phyloP scores from a whole-genome alignment of 176 grass and related monocot species.

The Stipa capillata region DNA sequence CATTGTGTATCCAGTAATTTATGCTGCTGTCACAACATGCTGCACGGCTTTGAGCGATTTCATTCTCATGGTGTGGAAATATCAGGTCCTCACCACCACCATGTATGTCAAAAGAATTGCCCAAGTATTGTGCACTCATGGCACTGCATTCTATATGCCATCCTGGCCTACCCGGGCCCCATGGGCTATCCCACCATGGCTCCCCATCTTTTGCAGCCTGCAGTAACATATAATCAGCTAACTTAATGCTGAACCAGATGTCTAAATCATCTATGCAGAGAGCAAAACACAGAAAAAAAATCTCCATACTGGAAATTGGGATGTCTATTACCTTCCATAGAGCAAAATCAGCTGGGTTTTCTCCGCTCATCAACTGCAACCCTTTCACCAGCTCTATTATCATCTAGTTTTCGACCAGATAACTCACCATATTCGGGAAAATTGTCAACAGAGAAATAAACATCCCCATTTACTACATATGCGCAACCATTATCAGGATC shows the following conservation, averaged over 20 bases:
- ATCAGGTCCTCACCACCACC: slow-evolving; percentile 88
- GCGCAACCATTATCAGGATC: slow-evolving; percentile 81
- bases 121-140: slow-evolving; percentile 89
- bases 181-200: slow-evolving; percentile 90
- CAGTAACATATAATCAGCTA: slow-evolving; percentile 1
- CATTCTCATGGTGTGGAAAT: slow-evolving; percentile 97
- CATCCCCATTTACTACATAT: slow-evolving; percentile 77
- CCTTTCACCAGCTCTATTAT: slow-evolving; percentile 96
- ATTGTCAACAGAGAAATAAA: slow-evolving; percentile 87
- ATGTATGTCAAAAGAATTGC: slow-evolving; percentile 83
- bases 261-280: background rate
- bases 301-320: background rate
- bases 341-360: slow-evolving; percentile 95
- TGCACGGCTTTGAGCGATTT: slow-evolving; percentile 93
- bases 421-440: slow-evolving; percentile 76
- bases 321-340: slow-evolving; percentile 76
- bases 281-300: background rate
- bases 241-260: background rate
- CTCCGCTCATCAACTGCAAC: slow-evolving; percentile 86
- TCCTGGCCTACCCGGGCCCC: slow-evolving; percentile 84
- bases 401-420: slow-evolving; percentile 91
- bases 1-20: slow-evolving; percentile 91
- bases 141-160: slow-evolving; percentile 99
- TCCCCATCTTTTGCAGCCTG: slow-evolving; percentile 90
- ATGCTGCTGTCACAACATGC: slow-evolving; percentile 81